phyloP scores from a whole-genome alignment of 106 monocot species.

The Gastrodia elata region DNA sequence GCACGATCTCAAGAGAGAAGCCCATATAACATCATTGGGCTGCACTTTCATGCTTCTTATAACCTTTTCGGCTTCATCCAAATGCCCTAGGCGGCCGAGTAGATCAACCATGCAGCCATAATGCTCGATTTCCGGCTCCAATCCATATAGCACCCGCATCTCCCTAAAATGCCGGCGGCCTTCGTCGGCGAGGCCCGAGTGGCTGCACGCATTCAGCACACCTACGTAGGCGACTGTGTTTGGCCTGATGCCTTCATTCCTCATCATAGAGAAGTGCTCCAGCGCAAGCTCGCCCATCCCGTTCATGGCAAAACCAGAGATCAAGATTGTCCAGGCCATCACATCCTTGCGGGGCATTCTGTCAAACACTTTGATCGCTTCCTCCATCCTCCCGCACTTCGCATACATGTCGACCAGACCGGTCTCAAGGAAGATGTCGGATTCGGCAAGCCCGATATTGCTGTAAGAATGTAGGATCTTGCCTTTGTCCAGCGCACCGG shows the following conservation, averaged over 20 bases:
- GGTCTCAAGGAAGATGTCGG: conserved; percentile 50
- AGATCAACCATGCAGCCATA: conserved; percentile 87
- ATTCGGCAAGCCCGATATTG: conserved; percentile 16
- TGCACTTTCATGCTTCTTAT: conserved; percentile 55
- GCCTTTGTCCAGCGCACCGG: conserved; percentile 41
- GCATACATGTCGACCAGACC: conserved; percentile 80
- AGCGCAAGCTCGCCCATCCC: conserved; percentile 51
- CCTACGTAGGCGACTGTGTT: conserved; percentile 53
- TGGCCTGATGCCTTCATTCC: conserved; percentile 35
- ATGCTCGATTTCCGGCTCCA: conserved; percentile 79
- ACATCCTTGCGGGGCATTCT: conserved; percentile 44
- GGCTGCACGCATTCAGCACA: conserved; percentile 76
- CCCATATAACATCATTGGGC: conserved; percentile 67
- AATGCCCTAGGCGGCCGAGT: conserved; percentile 35
- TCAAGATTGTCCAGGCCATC: conserved; percentile 44
- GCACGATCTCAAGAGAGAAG: conserved; percentile 57
- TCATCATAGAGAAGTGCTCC: conserved; percentile 49
- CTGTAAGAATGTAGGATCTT: conserved; percentile 51
- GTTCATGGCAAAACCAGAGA: conserved; percentile 62
- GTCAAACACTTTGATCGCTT: conserved; percentile 38
- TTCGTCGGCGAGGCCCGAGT: conserved; percentile 51
- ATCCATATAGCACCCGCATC: conserved; percentile 33
- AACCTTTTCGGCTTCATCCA: conserved; percentile 57
- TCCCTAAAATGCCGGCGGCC: conserved; percentile 41
- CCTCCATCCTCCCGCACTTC: conserved; percentile 65